Evolutionary conservation across 306 rosid species (phyloP), one percentile per base, ranked within the genome.

Genomic region (Quercus rubra): DNA sequence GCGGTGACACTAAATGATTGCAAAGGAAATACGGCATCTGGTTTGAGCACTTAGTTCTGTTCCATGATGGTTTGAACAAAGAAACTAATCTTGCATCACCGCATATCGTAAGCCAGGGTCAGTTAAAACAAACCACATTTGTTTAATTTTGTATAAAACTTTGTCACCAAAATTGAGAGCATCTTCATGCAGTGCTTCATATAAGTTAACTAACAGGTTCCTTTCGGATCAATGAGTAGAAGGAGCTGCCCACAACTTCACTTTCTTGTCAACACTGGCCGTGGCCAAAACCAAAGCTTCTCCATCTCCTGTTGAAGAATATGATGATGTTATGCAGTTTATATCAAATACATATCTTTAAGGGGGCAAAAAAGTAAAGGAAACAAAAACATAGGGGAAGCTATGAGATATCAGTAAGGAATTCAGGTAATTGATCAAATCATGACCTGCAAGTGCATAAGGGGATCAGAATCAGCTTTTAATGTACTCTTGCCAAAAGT

Each of bases 181-280:
- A 75, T 58, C 58, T 51, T 74, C 78, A 30, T 57, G 79, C 77
- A 72, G 14, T 18, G 63, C 73, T 72, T 23, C 78, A 49, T 12
- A 23, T 58, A 35, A 56, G 76, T 70, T 67, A 58, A 62, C 77
- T 38, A 49, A 30, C 25, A 76, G 71, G 74, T 64, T 67, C 64
- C 84, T 74, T 78, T 70, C 89, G 19, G 83, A 85, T n/a, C 79
- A 79, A 68, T 74, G 64, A 20, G 79, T 79, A 0, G 93, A 76
- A 20, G 99, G 98, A 59, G 94, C 85, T 30, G 93, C 92, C 99
- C 99, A 96, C 70, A 96, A 84, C 85, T 96, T 96, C 56, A 93
- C 99, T 84, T 96, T 96, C 92, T 96, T 96, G 88, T 93, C 99
- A 58, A 74, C 82, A 76, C 99, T 88, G 38, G 96, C 85, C 55